These are phyloP conservation scores for Neurospora sp. DNA, from an alignment of 495 filamentous ascomycete species.

Conservation along the genomic window DNA sequence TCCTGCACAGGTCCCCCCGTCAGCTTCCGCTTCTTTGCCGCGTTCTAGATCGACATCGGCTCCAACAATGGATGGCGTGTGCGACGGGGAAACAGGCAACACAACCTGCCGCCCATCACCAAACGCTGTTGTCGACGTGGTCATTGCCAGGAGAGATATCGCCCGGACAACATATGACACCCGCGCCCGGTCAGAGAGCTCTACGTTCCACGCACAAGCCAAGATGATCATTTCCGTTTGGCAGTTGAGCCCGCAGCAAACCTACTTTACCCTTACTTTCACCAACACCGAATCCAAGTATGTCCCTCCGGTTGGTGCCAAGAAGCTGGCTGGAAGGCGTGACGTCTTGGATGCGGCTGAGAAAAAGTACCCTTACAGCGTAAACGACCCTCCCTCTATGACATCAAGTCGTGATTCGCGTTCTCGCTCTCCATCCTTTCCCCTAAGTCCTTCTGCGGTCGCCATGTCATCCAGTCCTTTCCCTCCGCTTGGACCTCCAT, in stretches of 20 bases:
- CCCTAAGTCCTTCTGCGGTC: constrained; percentile 26
- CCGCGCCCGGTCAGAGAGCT: constrained; percentile 18
- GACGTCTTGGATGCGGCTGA: constrained; percentile 26
- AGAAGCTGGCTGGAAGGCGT: constrained; percentile 20
- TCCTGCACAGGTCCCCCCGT: not conserved
- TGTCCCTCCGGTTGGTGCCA: constrained; percentile 6
- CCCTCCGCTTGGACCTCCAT: constrained; percentile 49
- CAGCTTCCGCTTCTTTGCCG: not conserved
- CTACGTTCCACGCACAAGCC: constrained; percentile 35
- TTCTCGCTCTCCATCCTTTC: constrained; percentile 22
- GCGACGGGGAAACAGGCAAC: constrained; percentile 5
- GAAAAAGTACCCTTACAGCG: constrained; percentile 20
- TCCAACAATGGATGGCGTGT: not conserved
- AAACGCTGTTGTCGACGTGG: constrained; percentile 46
- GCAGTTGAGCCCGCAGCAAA: constrained; percentile 43
- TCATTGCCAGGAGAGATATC: constrained; percentile 32
- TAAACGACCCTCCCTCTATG: constrained; percentile 32
- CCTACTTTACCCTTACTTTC: constrained; percentile 57
- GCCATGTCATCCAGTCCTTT: constrained; percentile 40
- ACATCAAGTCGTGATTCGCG: constrained; percentile 27
- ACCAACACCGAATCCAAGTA: constrained; percentile 35
- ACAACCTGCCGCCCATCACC: constrained; percentile 22
- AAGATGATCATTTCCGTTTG: constrained; percentile 61
- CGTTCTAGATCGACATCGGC: not conserved
- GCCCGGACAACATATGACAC: constrained; percentile 16